phyloP scores from a whole-genome alignment of 177 flowering plant genomes.

The Tripterygium wilfordii region DNA sequence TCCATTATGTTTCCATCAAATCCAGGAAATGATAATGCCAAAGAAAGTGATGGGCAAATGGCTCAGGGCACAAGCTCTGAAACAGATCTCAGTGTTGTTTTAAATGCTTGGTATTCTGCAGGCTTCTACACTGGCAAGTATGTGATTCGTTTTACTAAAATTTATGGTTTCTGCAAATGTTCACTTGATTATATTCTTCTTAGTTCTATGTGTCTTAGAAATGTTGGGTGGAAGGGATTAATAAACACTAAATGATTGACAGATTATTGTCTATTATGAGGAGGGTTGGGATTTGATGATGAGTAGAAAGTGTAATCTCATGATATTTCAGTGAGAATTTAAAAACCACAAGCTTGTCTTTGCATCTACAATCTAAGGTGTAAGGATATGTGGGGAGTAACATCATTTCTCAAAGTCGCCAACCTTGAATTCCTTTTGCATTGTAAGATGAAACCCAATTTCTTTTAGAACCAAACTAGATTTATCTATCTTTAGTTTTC shows the following conservation, averaged over 20 bases:
- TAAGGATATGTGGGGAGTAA: no score
- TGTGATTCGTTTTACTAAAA: conserved; percentile 9
- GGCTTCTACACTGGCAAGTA: conserved; percentile 71
- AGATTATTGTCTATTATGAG: no score
- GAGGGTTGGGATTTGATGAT: no score
- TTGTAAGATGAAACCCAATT: no score
- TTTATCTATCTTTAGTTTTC: no score
- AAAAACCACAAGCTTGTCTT: no score
- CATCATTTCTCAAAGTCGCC: no score
- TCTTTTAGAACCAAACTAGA: no score
- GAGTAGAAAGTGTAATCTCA: neutral
- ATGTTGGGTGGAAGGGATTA: neutral
- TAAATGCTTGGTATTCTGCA: conserved; percentile 73
- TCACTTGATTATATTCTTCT: neutral
- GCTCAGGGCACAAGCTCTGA: conserved; percentile 18
- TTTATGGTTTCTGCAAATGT: neutral
- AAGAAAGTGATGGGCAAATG: conserved; percentile 13
- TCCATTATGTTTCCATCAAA: no score
- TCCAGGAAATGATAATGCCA: conserved; percentile 20
- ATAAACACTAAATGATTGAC: neutral
- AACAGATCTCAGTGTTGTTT: conserved; percentile 51
- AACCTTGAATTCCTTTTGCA: neutral
- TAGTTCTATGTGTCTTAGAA: neutral
- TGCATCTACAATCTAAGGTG: no score
- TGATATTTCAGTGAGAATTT: neutral